These are phyloP conservation scores for Candida mesenterica DNA, from an alignment of 1,139 yeast genomes.

Conservation along the genomic window DNA sequence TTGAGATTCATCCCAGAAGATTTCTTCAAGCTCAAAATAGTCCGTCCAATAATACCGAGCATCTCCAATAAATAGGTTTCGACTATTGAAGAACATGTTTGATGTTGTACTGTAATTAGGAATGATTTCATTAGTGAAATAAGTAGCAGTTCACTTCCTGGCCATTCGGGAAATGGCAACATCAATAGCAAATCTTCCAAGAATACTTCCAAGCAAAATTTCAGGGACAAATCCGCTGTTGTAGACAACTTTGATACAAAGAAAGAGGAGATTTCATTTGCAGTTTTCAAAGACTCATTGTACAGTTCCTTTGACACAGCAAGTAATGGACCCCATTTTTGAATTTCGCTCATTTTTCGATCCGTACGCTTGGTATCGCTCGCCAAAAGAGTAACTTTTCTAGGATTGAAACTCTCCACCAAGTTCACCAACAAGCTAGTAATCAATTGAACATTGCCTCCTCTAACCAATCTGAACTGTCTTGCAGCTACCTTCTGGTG, in stretches of 20 bases:
- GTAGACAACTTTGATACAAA: conserved; percentile 39
- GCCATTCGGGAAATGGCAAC: conserved; percentile 57
- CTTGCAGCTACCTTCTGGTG: conserved; percentile 40
- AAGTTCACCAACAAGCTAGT: conserved; percentile 45
- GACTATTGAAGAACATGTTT: conserved; percentile 30
- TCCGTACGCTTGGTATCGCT: neutral
- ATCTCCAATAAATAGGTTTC: conserved; percentile 56
- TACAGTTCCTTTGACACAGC: neutral
- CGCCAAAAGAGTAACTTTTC: conserved; percentile 2
- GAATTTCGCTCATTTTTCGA: neutral
- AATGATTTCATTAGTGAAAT: conserved; percentile 41
- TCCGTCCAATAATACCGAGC: conserved; percentile 55
- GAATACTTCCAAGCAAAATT: conserved; percentile 47
- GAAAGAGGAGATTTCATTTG: conserved; percentile 37
- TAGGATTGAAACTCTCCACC: conserved; percentile 38
- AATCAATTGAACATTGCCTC: conserved; percentile 47
- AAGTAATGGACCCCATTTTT: neutral
- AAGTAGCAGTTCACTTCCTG: conserved; percentile 53
- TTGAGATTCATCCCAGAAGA: conserved; percentile 10
- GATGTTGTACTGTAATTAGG: conserved; percentile 33
- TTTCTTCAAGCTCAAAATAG: conserved; percentile 35
- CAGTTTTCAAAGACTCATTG: conserved; percentile 7
- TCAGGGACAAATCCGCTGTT: conserved; percentile 36
- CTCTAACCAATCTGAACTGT: conserved; percentile 42
- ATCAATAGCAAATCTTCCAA: conserved; percentile 55